Base-by-base conservation (phyloP, 148 eudicot genomes). In the Diospyros kaki region DNA sequence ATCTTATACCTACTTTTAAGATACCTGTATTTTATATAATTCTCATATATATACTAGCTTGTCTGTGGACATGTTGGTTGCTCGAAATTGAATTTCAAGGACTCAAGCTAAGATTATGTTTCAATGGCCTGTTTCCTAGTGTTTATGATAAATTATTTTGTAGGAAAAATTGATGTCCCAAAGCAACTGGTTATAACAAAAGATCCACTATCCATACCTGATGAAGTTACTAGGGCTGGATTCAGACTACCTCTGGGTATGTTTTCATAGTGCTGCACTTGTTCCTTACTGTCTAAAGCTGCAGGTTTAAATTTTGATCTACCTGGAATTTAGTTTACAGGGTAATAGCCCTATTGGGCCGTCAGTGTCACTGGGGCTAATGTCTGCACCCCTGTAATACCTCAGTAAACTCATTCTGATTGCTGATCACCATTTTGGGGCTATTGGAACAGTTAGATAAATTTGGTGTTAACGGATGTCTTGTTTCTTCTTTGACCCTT, bases 151-250 rank as follows among this genome's bases (percentile, higher is more conserved):
- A 72, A 55, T 63, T 73, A 39, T 73, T 55, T 58, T 76, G 75
- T 75, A 90, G 95, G 92, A 66, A 85, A 81, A 76, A 86, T 90
- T 66, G 73, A 89, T 68, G 89, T 88, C 76, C 96, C 93, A 8
- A 89, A 79, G 78, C 93, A 91, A 76, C 70, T 91, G 83, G 91
- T 91, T 63, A 80, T 91, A 18, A 74, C 79, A 73, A 66, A 81
- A 68, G 93, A 89, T 79, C 82, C 93, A 28, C 75, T 79, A 15
- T 86, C 88, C 7, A 89, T 89, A 58, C 80, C 87, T 14, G 81
- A 51, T 79, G 88, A 79, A 79, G 93, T 91, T 77, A 80, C 85
- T 64, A 84, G 76, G 77, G 89, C 88, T 66, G 96, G 93, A 64
- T 82, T 91, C 13, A 83, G 73, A 77, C 82, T 89, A 64, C 96